Evolutionary conservation across 768 basidiomycete genomes (phyloP), one percentile per base, ranked within the genome.

Genomic region (Hirschioporus abietinus): DNA sequence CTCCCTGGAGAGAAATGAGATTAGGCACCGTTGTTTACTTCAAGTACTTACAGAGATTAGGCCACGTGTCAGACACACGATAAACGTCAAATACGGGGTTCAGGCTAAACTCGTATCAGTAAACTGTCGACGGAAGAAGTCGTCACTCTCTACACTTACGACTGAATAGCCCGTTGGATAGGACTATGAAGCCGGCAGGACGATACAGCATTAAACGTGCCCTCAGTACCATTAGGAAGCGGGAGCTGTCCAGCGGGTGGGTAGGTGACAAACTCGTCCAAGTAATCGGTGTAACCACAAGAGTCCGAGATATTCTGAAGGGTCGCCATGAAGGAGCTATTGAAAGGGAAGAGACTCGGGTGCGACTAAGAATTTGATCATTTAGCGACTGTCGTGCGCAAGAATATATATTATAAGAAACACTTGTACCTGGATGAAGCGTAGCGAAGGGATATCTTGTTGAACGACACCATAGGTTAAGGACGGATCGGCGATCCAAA

Each of bases 51-150:
- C 82, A 83, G 20, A 82, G 72, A 67, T 78, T 81, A 5, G 82
- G 83, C 73, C 76, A 83, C 7, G 84, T 84, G 69, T 87, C 85
- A 15, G 84, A 82, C 8, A 87, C 82, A 0, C 85, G 79, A 68
- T 86, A 86, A 15, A 84, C 79, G 70, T 86, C 78, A 65, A 86
- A 87, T 0, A 79, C 85, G 3, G 86, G 85, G 69, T 87, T 87
- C 42, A 86, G 72, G 15, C 84, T 85, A 63, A 42, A 58, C 8
- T 8, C n/a, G n/a, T 25, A 58, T 25, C 35, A 57, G 23, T 30
- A 36, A n/a, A n/a, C n/a, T n/a, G n/a, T n/a, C n/a, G n/a, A n/a
- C n/a, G n/a, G n/a, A n/a, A n/a, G n/a, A n/a, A n/a, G n/a, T n/a
- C n/a, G n/a, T n/a, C n/a, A n/a, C n/a, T n/a, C n/a, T n/a, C n/a